Base-by-base conservation (phyloP, 306 rosid species). In the Mimosa pudica region DNA sequence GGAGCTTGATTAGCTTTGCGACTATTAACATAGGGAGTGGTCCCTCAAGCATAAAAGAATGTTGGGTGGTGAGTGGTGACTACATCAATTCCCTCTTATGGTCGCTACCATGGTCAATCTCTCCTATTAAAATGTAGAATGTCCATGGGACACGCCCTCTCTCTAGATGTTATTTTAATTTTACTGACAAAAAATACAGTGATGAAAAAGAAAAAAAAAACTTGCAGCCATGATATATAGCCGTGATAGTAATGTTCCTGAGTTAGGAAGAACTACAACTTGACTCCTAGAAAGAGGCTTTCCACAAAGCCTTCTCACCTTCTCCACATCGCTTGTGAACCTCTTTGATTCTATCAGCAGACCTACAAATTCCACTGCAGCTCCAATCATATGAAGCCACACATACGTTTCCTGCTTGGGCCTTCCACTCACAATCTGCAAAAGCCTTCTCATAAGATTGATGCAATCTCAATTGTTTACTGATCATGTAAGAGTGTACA, bases 361-460 rank as follows among this genome's bases (percentile, higher is more conserved):
- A 93, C 83, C 91, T 87, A 76, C 99, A 96, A 71, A 96, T 96
- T 83, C 99, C 99, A 64, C 98, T 96, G 88, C 99, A 96, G 35
- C 85, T 96, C 99, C 99, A 96, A 78, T 96, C 99, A 61, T 90
- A 96, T 14, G 98, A 93, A 46, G 99, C 99, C 41, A 96, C 98
- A 70, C 99, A 96, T 8, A 84, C 76, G 57, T 96, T 96, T 18
- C 99, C 99, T 47, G 99, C 99, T 75, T 93, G 99, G 2, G 99
- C 99, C 87, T 96, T 96, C 99, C 99, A 96, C 80, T 96, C 99
- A 83, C 99, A 96, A 85, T 96, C 99, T 96, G 92, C 89, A 88
- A 13, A 7, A 38, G 42, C 42, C 79, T 17, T 2, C 61, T 71
- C 69, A 20, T 47, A 57, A 57, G 77, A 76, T 46, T 73, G 57